Base-by-base conservation (phyloP, 306 rosid genomes). In the Glycine latifolia region DNA sequence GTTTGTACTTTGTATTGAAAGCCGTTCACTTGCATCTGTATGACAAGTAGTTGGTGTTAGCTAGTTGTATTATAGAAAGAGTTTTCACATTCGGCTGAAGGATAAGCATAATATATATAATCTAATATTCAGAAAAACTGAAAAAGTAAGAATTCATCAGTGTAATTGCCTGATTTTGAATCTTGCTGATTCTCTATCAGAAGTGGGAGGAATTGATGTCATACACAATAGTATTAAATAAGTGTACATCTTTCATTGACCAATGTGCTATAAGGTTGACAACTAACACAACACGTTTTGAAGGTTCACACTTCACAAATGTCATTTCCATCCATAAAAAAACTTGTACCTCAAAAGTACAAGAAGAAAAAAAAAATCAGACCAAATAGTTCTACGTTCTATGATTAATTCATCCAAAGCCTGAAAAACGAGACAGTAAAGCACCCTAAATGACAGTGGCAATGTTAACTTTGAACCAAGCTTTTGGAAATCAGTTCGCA, bases 1-100 rank as follows among this genome's bases (percentile, higher is more conserved):
- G 71, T 55, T 66, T 86, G 81, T 61, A 73, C 31, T 55, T 66
- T 86, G 81, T 61, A 73, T 49, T 60, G 10, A 68, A 77, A 37
- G 73, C 47, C 35, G 31, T 67, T 77, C 71, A 16, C 50, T 53
- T 60, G 70, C 44, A 49, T 43, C 14, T 75, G 35, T 81, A 81
- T 56, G 75, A 26, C 62, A 79, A 56, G 20, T 50, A 76, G 76
- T 26, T 53, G 58, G 20, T 20, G 20, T 20, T 20, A 20, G 20
- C 20, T 20, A 20, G 1, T 20, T 20, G 20, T 20, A 20, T 20
- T 20, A 20, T 20, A 20, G 20, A 20, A 20, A 20, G 20, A 20
- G 20, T 20, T 20, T 20, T 20, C 20, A 20, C 20, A 20, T 20
- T 20, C 20, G 20, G 20, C 1, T 20, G 20, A 20, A 20, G 20